Evolutionary conservation across 2,329 filamentous ascomycete genomes (phyloP).

Genomic region (Coniosporium tulheliwenetii): DNA sequence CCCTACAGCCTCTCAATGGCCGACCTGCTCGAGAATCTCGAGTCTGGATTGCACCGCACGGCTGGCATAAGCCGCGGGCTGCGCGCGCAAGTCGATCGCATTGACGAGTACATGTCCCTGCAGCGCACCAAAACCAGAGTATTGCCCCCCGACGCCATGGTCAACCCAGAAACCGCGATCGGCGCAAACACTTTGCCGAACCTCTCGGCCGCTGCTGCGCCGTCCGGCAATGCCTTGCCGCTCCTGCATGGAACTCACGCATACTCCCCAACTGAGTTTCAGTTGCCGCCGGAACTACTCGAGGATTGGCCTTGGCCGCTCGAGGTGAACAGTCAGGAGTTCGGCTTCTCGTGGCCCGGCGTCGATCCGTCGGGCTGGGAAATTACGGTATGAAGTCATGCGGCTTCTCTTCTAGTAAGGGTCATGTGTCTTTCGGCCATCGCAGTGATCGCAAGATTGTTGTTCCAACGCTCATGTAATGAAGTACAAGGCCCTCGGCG

Average conservation of each 20-base stretch:
- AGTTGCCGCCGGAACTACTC: conserved; percentile 24
- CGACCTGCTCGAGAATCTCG: conserved; percentile 28
- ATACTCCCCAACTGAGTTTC: conserved; percentile 14
- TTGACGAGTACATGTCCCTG: conserved; percentile 27
- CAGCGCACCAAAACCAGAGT: conserved; percentile 1
- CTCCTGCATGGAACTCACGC: not conserved
- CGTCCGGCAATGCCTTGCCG: too few species aligned
- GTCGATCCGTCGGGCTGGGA: too few species aligned
- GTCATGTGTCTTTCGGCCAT: too few species aligned
- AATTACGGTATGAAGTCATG: too few species aligned
- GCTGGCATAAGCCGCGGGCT: conserved; percentile 24
- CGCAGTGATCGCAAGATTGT: too few species aligned
- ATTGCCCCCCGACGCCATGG: conserved; percentile 2
- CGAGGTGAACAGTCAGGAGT: conserved; percentile 2
- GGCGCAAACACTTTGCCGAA: not conserved
- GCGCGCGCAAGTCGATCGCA: conserved; percentile 24
- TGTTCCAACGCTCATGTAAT: too few species aligned
- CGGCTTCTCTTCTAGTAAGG: too few species aligned
- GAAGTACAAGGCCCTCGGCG: too few species aligned
- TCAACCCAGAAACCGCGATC: not conserved
- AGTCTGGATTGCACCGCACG: conserved; percentile 23
- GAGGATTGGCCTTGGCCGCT: conserved; percentile 26
- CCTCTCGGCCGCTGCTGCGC: not conserved
- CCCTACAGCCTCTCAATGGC: conserved; percentile 21
- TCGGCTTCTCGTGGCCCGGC: too few species aligned